phyloP scores from a whole-genome alignment of 805 yeast genomes.

The Cyberlindnera maritima region DNA sequence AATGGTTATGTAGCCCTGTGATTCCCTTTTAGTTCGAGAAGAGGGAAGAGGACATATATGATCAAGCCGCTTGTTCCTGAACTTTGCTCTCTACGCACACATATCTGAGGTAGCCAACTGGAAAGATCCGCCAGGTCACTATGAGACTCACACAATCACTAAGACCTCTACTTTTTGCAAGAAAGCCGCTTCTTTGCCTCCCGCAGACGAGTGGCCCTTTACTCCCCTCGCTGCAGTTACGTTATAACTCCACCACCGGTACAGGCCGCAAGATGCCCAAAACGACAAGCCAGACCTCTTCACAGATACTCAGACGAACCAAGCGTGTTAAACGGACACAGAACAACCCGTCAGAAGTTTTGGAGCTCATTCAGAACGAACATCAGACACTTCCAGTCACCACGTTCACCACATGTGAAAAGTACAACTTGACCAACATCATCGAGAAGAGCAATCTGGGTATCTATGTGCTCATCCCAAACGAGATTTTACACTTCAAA shows the following conservation, averaged over 20 bases:
- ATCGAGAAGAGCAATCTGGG: conserved; percentile 30
- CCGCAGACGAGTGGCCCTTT: background rate
- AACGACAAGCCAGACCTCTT: conserved; percentile 10
- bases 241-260: conserved; percentile 2
- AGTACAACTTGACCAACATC: conserved; percentile 53
- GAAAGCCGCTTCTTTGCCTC: background rate
- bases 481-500: conserved; percentile 62
- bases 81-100: too few species aligned
- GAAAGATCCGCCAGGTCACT: too few species aligned
- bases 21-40: too few species aligned
- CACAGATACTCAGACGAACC: conserved; percentile 16
- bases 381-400: conserved; percentile 47
- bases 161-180: background rate
- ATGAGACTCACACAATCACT: background rate
- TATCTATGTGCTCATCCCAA: conserved; percentile 48
- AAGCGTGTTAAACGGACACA: conserved; percentile 9
- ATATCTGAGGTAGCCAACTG: too few species aligned
- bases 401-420: conserved; percentile 70
- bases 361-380: conserved; percentile 7
- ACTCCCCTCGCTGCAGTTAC: background rate
- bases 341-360: conserved; percentile 1
- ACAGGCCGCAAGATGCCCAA: conserved; percentile 5
- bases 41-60: too few species aligned
- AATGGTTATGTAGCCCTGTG: too few species aligned
- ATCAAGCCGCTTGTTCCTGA: too few species aligned